Evolutionary conservation across 495 filamentous ascomycete species (phyloP).

Genomic region (Gamarada debralockiae): DNA sequence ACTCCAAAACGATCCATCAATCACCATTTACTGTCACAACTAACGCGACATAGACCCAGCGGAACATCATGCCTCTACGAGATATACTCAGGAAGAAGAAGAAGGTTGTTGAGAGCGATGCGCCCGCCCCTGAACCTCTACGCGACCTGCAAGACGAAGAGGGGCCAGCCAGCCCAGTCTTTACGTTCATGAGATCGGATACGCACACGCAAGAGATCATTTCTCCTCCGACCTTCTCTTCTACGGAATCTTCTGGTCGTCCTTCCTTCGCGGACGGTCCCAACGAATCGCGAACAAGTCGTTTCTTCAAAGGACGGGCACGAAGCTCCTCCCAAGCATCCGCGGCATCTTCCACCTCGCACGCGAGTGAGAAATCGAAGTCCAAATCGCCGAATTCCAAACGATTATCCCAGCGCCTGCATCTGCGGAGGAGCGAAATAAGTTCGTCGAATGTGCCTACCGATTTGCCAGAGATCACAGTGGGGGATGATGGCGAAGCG

Average conservation of each 20-base stretch:
- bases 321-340: slow-evolving; percentile 35
- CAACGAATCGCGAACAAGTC: slow-evolving; percentile 19
- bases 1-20: neutral
- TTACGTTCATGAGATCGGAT: slow-evolving; percentile 82
- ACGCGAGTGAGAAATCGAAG: slow-evolving; percentile 27
- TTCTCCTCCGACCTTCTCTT: slow-evolving; percentile 47
- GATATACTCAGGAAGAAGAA: slow-evolving; percentile 28
- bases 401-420: slow-evolving; percentile 67
- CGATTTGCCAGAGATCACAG: slow-evolving; percentile 70
- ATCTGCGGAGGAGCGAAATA: slow-evolving; percentile 52
- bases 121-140: slow-evolving; percentile 2
- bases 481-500: slow-evolving; percentile 39
- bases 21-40: neutral
- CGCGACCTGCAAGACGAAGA: neutral
- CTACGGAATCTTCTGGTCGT: slow-evolving; percentile 1
- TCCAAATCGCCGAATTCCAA: slow-evolving; percentile 24
- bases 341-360: slow-evolving; percentile 34
- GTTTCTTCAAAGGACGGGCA: slow-evolving; percentile 43
- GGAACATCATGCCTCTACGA: slow-evolving; percentile 19
- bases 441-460: slow-evolving; percentile 70
- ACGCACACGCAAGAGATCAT: slow-evolving; percentile 77
- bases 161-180: slow-evolving; percentile 60
- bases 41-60: neutral
- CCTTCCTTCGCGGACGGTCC: slow-evolving; percentile 14
- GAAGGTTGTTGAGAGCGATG: slow-evolving; percentile 5